phyloP scores from a whole-genome alignment of 1,284 basidiomycete genomes.

The Naganishia cerealis region DNA sequence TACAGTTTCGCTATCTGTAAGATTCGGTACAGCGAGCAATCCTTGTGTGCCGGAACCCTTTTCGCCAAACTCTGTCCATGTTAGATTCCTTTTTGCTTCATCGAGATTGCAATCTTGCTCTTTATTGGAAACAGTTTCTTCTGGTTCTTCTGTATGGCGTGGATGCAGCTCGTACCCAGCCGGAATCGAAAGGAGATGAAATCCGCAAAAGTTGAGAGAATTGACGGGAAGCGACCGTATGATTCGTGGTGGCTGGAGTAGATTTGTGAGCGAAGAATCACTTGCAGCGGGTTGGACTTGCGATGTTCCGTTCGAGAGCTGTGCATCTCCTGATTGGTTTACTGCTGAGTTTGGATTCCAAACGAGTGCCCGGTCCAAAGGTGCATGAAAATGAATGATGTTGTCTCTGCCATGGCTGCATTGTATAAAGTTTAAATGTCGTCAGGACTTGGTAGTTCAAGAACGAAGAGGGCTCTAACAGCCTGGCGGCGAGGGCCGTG shows the following conservation, averaged over 20 bases:
- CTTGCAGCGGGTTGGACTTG: not conserved
- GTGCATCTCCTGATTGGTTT: constrained; percentile 1
- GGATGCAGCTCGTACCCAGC: constrained; percentile 30
- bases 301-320: not conserved
- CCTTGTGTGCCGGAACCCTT: constrained; percentile 51
- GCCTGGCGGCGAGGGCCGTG: no score
- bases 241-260: constrained; percentile 59
- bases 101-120: not conserved
- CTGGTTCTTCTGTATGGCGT: not conserved
- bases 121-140: not conserved
- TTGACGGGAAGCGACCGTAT: constrained; percentile 76
- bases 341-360: not conserved
- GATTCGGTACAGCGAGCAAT: constrained; percentile 75
- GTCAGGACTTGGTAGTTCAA: constrained; percentile 6
- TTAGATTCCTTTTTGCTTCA: not conserved
- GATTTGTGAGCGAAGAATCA: constrained; percentile 47
- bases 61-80: not conserved
- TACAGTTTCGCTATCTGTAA: constrained; percentile 80
- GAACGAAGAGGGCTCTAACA: not conserved
- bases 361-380: constrained; percentile 25
- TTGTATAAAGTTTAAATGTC: not conserved
- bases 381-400: constrained; percentile 47
- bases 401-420: constrained; percentile 81
- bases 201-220: constrained; percentile 83
- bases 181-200: constrained; percentile 59